A percentile compares a stretch with the other conserved stretches of the same genome.
Conservation (phyloP, 768 basidiomycete species). For the Trametes meyenii region DNA sequence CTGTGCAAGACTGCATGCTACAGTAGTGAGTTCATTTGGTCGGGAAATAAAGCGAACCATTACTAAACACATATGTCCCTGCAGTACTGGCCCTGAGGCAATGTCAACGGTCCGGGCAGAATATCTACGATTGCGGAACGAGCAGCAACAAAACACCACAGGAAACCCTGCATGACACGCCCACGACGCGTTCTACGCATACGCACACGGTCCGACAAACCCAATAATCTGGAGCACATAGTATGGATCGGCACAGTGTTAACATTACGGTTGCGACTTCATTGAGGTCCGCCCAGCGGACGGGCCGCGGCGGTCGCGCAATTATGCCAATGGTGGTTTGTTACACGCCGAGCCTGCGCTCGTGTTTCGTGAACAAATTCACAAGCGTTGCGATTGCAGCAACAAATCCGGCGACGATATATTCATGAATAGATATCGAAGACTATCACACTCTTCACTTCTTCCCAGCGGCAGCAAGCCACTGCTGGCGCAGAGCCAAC, state of each 20-base stretch:
- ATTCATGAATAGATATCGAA: constrained; percentile 4
- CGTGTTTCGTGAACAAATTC: neutral
- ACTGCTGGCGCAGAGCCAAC: constrained; percentile 69
- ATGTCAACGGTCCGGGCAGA: constrained; percentile 75
- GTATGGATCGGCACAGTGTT: too few relatives aligned
- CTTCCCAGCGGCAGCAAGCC: constrained; percentile 52
- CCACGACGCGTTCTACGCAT: neutral
- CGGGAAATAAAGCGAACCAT: neutral
- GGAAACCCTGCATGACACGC: constrained; percentile 14
- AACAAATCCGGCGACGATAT: constrained; percentile 2
- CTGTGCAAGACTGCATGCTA: constrained; percentile 77
- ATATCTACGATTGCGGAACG: constrained; percentile 68
- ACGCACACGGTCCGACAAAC: neutral
- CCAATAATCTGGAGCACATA: neutral
- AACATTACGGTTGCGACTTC: too few relatives aligned
- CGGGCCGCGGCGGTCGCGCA: too few relatives aligned
- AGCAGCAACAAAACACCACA: constrained; percentile 27
- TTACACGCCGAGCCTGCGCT: neutral
- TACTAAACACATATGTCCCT: neutral
- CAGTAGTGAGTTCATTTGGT: constrained; percentile 60
- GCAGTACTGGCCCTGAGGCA: constrained; percentile 71
- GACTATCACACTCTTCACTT: constrained; percentile 4
- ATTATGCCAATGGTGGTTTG: too few relatives aligned
- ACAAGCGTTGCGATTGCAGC: neutral
- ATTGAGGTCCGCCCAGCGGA: too few relatives aligned